phyloP scores from a whole-genome alignment of 305 asterid species.

The Solanum hybrid region DNA sequence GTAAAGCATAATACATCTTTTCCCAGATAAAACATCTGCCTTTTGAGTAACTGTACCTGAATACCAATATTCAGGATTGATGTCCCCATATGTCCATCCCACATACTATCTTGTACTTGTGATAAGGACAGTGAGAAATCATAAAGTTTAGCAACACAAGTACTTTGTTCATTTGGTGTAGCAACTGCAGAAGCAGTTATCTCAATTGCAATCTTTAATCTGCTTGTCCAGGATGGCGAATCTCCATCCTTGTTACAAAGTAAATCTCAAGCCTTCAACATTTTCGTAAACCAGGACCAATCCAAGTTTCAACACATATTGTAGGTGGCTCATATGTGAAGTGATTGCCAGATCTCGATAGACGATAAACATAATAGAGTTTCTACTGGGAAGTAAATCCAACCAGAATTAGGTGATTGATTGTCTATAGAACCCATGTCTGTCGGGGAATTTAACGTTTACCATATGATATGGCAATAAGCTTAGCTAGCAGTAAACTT shows the following conservation, averaged over 20 bases:
- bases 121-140: slow-evolving; percentile 11
- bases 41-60: not conserved
- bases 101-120: not conserved
- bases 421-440: not conserved
- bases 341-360: not conserved
- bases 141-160: slow-evolving; percentile 6
- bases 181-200: not conserved
- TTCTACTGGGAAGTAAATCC: not conserved
- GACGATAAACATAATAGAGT: not conserved
- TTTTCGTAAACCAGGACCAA: not conserved
- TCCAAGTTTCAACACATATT: not conserved
- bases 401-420: not conserved
- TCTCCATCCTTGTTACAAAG: not conserved
- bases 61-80: not conserved
- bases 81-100: not conserved
- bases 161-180: not conserved
- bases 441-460: not conserved
- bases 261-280: not conserved
- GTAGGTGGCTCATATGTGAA: not conserved
- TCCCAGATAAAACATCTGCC: not conserved
- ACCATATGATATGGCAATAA: not conserved
- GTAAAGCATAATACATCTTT: not conserved
- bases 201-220: not conserved
- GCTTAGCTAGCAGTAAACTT: not conserved
- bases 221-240: not conserved